Evolutionary conservation across 1,284 basidiomycete genomes (phyloP).

Genomic region (Cryptococcus sp.): DNA sequence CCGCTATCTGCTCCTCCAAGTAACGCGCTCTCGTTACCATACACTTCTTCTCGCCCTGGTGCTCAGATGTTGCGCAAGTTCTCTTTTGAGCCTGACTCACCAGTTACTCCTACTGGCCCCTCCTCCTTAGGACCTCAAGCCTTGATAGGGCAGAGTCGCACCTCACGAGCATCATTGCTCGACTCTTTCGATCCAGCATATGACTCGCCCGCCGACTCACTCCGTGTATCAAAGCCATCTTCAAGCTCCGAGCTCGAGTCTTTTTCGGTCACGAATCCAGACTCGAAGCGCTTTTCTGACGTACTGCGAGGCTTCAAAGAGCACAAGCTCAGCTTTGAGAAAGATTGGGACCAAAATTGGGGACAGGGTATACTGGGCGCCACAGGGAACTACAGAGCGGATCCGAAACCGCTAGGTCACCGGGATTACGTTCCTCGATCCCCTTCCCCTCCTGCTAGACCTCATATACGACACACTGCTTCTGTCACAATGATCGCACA

Average conservation of each 20-base stretch:
- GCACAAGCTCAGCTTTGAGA: slow-evolving; percentile 18
- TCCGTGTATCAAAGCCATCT: not conserved
- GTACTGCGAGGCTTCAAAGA: slow-evolving; percentile 39
- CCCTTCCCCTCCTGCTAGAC: slow-evolving; percentile 2
- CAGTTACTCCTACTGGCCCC: not conserved
- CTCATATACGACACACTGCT: not conserved
- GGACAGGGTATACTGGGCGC: slow-evolving; percentile 31
- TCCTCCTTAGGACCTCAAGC: not conserved
- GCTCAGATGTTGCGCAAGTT: slow-evolving; percentile 13
- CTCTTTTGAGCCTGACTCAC: slow-evolving; percentile 10
- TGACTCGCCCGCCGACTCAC: too few species aligned
- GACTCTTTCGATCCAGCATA: too few species aligned
- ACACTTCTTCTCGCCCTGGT: not conserved
- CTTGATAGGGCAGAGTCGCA: not conserved
- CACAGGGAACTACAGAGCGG: slow-evolving; percentile 4
- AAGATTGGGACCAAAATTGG: slow-evolving; percentile 37
- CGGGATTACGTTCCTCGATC: not conserved
- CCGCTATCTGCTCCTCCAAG: not conserved
- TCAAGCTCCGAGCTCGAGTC: not conserved
- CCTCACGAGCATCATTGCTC: not conserved
- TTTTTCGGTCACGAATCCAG: not conserved
- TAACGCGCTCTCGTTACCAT: not conserved
- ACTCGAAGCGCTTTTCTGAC: slow-evolving; percentile 34
- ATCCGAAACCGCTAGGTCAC: not conserved
- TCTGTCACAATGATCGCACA: not conserved